Evolutionary conservation across 2,329 filamentous ascomycete species (phyloP).

Genomic region (Ascochyta viciae-villosae): DNA sequence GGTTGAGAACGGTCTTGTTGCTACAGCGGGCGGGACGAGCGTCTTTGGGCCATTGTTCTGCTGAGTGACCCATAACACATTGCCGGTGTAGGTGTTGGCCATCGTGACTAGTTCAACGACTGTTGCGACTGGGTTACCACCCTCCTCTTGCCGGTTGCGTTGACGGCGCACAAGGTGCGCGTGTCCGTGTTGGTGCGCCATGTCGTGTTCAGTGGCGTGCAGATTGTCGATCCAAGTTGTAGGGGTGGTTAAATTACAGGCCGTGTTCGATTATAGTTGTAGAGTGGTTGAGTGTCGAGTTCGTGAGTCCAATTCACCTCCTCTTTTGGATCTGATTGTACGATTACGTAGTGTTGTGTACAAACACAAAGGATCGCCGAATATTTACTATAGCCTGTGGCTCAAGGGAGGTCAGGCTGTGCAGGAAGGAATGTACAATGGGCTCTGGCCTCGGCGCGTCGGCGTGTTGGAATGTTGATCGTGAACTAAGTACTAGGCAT

Average conservation of each 20-base stretch:
- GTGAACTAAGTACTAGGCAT: slow-evolving; percentile 39
- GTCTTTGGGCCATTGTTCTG: slow-evolving; percentile 19
- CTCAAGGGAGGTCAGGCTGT: slow-evolving; percentile 32
- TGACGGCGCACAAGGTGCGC: slow-evolving; percentile 43
- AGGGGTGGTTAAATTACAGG: slow-evolving; percentile 4
- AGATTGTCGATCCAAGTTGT: neutral
- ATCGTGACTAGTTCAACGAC: slow-evolving; percentile 61
- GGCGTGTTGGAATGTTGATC: slow-evolving; percentile 36
- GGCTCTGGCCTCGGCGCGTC: slow-evolving; percentile 22
- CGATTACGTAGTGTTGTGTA: slow-evolving; percentile 34
- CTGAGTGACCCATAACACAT: slow-evolving; percentile 40
- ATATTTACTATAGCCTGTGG: slow-evolving; percentile 33
- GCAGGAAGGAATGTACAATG: slow-evolving; percentile 41
- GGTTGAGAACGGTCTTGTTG: slow-evolving; percentile 23
- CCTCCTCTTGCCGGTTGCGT: slow-evolving; percentile 24
- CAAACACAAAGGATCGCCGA: slow-evolving; percentile 22
- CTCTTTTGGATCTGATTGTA: slow-evolving; percentile 19
- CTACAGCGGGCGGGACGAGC: slow-evolving; percentile 29
- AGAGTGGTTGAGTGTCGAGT: slow-evolving; percentile 8
- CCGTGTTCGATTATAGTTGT: slow-evolving; percentile 6
- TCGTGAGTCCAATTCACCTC: slow-evolving; percentile 15
- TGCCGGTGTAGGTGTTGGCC: slow-evolving; percentile 59
- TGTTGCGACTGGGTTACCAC: slow-evolving; percentile 30
- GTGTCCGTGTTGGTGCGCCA: slow-evolving; percentile 35
- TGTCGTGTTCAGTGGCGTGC: slow-evolving; percentile 16